Conservation (phyloP, 129 eudicot genomes). For the Oenanthe sinensis region DNA sequence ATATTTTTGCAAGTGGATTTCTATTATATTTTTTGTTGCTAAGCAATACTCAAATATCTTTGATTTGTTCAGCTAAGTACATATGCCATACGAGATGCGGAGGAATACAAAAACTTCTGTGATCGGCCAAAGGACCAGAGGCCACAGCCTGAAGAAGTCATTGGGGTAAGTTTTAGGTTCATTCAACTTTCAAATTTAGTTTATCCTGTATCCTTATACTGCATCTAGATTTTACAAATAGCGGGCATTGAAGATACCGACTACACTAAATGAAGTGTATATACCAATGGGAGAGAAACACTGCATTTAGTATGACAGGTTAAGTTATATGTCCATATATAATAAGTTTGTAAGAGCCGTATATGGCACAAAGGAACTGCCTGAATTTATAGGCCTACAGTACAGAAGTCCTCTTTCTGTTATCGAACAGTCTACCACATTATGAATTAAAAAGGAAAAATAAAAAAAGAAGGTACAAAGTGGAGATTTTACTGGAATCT, state of each 20-base stretch:
- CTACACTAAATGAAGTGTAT: not conserved
- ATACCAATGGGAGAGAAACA: not conserved
- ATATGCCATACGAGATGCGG: slow-evolving; percentile 90
- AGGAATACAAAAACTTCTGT: slow-evolving; percentile 97
- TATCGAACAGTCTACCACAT: not conserved
- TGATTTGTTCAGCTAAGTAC: slow-evolving; percentile 57
- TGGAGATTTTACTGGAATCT: not conserved
- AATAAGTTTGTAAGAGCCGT: not conserved
- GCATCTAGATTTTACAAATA: slow-evolving; percentile 2
- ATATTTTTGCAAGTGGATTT: not conserved
- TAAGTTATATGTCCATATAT: not conserved
- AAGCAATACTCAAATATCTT: slow-evolving; percentile 17
- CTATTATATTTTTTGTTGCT: slow-evolving; percentile 2
- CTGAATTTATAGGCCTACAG: not conserved
- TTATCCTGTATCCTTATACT: not conserved
- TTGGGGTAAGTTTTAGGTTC: slow-evolving; percentile 52
- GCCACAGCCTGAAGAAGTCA: slow-evolving; percentile 96
- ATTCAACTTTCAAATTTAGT: not conserved
- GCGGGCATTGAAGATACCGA: not conserved
- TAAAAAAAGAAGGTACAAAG: not conserved
- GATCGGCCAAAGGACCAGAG: slow-evolving; percentile 93
- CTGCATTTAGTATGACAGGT: not conserved
- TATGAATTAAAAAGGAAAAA: not conserved
- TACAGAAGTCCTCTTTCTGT: not conserved
- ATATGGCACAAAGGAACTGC: not conserved